Conservation (phyloP, 192 early-diverging fungal genomes). For the Coemansia sp. region DNA sequence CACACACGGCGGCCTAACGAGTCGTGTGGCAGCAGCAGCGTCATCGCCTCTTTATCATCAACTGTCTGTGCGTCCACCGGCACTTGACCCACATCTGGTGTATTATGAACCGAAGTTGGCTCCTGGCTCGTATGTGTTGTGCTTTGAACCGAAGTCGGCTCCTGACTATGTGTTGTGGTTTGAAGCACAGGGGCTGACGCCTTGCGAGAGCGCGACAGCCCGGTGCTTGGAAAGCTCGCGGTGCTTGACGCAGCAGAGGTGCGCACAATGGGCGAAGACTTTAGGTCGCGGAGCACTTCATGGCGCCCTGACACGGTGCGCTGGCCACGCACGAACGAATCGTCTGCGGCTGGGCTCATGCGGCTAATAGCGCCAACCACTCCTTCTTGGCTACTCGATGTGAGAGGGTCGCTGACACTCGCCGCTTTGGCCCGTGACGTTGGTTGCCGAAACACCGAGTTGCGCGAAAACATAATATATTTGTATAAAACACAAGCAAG, state of each 20-base stretch:
- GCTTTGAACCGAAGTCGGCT: neutral
- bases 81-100: neutral
- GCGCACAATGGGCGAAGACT: neutral
- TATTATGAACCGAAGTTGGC: neutral
- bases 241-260: neutral
- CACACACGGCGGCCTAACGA: conserved; percentile 44
- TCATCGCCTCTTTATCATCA: neutral
- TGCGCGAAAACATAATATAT: conserved; percentile 29
- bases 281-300: conserved; percentile 30
- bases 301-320: conserved; percentile 20
- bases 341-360: conserved; percentile 29
- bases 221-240: conserved; percentile 40
- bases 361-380: conserved; percentile 30
- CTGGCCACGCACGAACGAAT: neutral
- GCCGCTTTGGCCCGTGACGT: conserved; percentile 9
- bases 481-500: neutral
- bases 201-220: conserved; percentile 36
- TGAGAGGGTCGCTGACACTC: conserved; percentile 29
- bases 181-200: neutral
- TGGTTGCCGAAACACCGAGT: conserved; percentile 5
- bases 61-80: neutral
- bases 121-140: neutral
- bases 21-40: conserved; percentile 19
- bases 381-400: conserved; percentile 1
- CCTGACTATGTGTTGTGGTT: neutral